Conservation (phyloP, 345 rosid species). For the Gossypium anomalum region DNA sequence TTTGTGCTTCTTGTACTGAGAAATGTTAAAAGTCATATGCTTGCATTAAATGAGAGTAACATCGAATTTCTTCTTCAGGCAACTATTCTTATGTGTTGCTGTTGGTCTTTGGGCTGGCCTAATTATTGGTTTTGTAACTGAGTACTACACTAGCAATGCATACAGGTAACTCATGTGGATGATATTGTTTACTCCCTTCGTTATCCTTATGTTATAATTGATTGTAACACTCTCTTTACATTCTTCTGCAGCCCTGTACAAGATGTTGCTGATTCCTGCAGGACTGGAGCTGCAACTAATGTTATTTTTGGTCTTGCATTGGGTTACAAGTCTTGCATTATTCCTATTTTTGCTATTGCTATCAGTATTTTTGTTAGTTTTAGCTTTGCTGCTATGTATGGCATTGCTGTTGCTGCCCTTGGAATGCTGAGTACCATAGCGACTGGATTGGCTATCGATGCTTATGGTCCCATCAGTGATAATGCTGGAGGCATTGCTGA, state of each 20-base stretch:
- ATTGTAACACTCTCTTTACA: background rate
- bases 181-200: background rate
- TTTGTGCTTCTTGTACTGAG: background rate
- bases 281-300: slow-evolving; percentile 84
- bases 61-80: slow-evolving; percentile 33
- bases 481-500: slow-evolving; percentile 83
- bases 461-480: slow-evolving; percentile 82
- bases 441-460: slow-evolving; percentile 51
- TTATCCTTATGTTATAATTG: background rate
- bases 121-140: slow-evolving; percentile 69
- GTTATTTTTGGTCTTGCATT: slow-evolving; percentile 51
- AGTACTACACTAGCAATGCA: slow-evolving; percentile 74
- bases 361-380: slow-evolving; percentile 66
- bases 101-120: slow-evolving; percentile 88
- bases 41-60: slow-evolving; percentile 3
- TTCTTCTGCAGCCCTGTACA: slow-evolving; percentile 74
- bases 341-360: slow-evolving; percentile 80
- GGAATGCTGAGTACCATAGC: slow-evolving; percentile 89
- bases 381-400: slow-evolving; percentile 84
- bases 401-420: slow-evolving; percentile 79
- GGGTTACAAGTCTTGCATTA: slow-evolving; percentile 79
- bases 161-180: slow-evolving; percentile 37
- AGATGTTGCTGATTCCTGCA: slow-evolving; percentile 95
- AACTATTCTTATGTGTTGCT: slow-evolving; percentile 51
- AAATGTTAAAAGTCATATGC: background rate